Percentiles rank a stretch among this genome's conserved stretches.
Conservation (phyloP, 2,329 filamentous ascomycete species). For the Fusarium coicis region DNA sequence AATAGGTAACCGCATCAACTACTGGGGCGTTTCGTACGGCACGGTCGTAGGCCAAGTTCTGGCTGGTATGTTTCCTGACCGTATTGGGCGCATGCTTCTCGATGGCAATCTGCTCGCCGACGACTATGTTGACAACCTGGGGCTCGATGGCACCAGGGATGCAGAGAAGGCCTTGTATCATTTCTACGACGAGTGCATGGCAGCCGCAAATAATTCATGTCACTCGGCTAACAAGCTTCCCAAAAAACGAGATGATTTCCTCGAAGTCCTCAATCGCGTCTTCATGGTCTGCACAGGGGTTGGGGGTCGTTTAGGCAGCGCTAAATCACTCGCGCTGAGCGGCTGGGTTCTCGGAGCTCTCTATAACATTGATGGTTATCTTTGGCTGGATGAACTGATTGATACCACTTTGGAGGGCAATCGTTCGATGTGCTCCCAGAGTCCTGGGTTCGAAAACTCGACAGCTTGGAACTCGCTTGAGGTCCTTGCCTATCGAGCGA, state of each 20-base stretch:
- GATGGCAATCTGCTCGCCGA: slow-evolving; percentile 24
- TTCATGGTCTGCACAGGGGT: neutral
- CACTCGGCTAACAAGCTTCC: neutral
- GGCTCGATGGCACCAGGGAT: fast-evolving
- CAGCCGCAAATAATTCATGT: neutral
- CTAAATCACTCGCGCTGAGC: neutral
- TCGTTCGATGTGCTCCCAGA: neutral
- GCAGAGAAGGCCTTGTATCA: neutral
- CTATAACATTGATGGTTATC: fast-evolving
- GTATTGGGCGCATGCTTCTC: slow-evolving; percentile 32
- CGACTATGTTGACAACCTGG: neutral
- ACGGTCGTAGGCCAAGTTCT: slow-evolving; percentile 32
- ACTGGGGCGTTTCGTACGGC: slow-evolving; percentile 47
- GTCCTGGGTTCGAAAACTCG: too few relatives aligned
- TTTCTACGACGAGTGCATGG: slow-evolving; percentile 1
- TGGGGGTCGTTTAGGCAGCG: neutral
- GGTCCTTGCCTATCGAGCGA: neutral
- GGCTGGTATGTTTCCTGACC: slow-evolving; percentile 38
- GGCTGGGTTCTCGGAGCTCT: fast-evolving
- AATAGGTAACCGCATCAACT: slow-evolving; percentile 48
- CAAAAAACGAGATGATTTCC: neutral
- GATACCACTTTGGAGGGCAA: neutral
- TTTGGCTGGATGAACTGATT: neutral
- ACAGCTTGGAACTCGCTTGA: neutral
- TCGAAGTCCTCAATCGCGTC: neutral